Conservation (phyloP, 2,329 filamentous ascomycete species). For the Colletotrichum echinochloae region DNA sequence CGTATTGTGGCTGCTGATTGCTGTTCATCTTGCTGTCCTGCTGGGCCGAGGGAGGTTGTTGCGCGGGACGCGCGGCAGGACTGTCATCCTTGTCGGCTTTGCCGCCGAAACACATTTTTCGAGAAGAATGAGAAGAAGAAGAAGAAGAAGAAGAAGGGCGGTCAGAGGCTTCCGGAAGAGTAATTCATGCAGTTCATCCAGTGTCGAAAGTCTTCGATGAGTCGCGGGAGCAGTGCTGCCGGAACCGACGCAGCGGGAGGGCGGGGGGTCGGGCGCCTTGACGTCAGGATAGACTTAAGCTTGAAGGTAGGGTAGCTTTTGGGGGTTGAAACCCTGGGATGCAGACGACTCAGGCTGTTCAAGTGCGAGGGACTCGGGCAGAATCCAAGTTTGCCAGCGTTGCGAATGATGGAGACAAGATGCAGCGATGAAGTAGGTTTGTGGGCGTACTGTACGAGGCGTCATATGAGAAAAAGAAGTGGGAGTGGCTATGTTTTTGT, state of each 20-base stretch:
- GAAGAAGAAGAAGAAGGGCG: neutral
- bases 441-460: neutral
- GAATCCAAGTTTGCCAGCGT: neutral
- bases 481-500: constrained; percentile 34
- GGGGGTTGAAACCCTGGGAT: constrained; percentile 24
- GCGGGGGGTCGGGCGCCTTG: constrained; percentile 14
- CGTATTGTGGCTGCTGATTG: constrained; percentile 43
- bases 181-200: constrained; percentile 35
- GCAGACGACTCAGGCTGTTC: neutral
- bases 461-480: constrained; percentile 17
- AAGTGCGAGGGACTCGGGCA: neutral
- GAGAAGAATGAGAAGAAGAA: too few species aligned
- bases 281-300: constrained; percentile 33
- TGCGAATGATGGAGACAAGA: constrained; percentile 7
- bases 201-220: constrained; percentile 4
- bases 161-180: neutral
- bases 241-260: neutral
- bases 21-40: constrained; percentile 45
- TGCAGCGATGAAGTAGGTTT: constrained; percentile 6
- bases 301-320: constrained; percentile 7
- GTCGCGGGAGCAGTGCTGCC: constrained; percentile 8
- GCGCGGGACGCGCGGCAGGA: constrained; percentile 55
- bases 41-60: constrained; percentile 40
- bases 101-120: constrained; percentile 63
- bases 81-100: constrained; percentile 56